phyloP scores from a whole-genome alignment of 2,329 filamentous ascomycete genomes.

The Pseudogymnoascus sp. region DNA sequence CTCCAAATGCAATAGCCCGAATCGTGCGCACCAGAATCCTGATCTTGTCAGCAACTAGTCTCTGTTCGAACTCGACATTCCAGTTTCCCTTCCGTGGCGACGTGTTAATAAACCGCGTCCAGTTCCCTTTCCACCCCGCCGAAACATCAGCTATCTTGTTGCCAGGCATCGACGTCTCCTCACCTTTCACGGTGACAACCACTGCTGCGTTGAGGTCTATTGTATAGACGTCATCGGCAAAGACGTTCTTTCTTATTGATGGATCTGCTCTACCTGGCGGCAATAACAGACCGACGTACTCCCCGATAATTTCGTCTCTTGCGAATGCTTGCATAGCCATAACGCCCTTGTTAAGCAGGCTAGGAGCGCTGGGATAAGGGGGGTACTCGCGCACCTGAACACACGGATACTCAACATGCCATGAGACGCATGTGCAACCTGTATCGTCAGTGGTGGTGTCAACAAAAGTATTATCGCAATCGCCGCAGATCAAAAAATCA shows the following conservation, averaged over 20 bases:
- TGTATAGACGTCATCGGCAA: neutral
- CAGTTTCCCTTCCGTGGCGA: neutral
- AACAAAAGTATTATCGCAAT: neutral
- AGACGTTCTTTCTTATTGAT: neutral
- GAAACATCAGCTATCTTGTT: neutral
- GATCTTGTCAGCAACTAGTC: neutral
- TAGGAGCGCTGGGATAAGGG: neutral
- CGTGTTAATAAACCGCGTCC: slow-evolving; percentile 1
- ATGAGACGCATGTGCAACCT: neutral
- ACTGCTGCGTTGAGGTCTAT: slow-evolving; percentile 6
- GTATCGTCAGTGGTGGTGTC: neutral
- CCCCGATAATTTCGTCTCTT: neutral
- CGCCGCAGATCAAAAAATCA: neutral
- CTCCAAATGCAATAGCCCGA: neutral
- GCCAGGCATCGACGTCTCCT: neutral
- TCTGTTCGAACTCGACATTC: neutral
- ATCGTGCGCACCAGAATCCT: neutral
- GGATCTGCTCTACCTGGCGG: neutral
- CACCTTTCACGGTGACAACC: neutral
- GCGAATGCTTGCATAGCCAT: neutral
- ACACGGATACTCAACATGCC: neutral
- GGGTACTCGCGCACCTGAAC: neutral
- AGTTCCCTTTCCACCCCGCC: neutral
- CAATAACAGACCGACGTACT: neutral
- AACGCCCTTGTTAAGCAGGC: neutral